These are phyloP conservation scores for Hypoxylon sp. DNA, from an alignment of 2,329 filamentous ascomycete genomes.

Conservation along the genomic window DNA sequence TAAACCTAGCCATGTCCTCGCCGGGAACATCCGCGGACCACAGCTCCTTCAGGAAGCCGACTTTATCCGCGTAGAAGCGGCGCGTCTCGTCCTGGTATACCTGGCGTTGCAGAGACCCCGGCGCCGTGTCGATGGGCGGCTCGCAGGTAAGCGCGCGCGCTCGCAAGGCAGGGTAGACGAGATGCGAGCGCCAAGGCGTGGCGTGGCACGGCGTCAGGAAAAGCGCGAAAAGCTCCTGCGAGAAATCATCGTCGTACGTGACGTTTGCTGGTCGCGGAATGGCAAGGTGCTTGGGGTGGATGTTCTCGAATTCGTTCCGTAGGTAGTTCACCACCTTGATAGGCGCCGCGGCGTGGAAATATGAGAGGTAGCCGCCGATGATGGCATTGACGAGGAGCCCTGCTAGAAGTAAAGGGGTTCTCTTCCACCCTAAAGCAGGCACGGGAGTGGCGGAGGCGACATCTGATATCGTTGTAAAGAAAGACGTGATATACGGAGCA, in stretches of 20 bases:
- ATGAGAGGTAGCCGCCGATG: conserved; percentile 80
- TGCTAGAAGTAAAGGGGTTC: conserved; percentile 69
- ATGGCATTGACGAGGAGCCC: conserved; percentile 77
- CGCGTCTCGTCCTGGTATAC: conserved; percentile 91
- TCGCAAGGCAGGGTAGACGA: conserved; percentile 80
- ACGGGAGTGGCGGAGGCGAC: conserved; percentile 50
- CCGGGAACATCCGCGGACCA: conserved; percentile 58
- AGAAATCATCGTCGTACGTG: conserved; percentile 47
- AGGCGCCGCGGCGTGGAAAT: conserved; percentile 85
- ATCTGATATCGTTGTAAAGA: conserved; percentile 68
- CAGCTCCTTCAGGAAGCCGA: conserved; percentile 71
- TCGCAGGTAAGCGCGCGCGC: conserved; percentile 93
- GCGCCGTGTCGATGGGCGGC: conserved; percentile 79
- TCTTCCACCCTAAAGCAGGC: conserved; percentile 60
- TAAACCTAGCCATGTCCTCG: conserved; percentile 67
- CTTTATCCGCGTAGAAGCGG: conserved; percentile 82
- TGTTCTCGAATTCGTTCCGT: conserved; percentile 77
- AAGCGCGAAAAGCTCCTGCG: conserved; percentile 73
- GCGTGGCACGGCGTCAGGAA: conserved; percentile 98
- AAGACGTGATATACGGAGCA: conserved; percentile 75
- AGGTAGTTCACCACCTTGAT: conserved; percentile 82
- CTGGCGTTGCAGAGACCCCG: conserved; percentile 72
- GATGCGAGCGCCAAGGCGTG: conserved; percentile 92
- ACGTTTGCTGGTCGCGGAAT: conserved; percentile 48
- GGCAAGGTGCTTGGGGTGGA: conserved; percentile 63